Evolutionary conservation across 345 rosid genomes (phyloP).

Genomic region (Orychophragmus violaceus): DNA sequence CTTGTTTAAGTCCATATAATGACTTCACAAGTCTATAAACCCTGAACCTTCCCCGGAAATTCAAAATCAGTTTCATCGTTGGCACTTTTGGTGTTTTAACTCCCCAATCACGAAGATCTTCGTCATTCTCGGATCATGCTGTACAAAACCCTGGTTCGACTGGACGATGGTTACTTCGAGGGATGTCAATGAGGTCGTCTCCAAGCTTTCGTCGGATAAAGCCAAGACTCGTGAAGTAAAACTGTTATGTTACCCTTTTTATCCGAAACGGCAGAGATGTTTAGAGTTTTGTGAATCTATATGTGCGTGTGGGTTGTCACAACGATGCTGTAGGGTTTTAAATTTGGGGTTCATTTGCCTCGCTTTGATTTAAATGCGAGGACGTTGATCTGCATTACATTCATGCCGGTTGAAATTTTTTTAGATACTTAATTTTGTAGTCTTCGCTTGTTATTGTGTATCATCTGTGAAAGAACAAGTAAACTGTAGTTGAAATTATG

Average conservation of each 20-base stretch:
- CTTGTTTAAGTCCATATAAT: too few species aligned
- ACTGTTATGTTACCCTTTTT: background rate
- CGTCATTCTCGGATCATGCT: slow-evolving; percentile 20
- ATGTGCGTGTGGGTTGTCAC: background rate
- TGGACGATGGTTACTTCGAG: slow-evolving; percentile 47
- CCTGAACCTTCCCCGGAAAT: slow-evolving; percentile 9
- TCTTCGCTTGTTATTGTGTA: background rate
- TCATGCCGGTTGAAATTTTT: too few species aligned
- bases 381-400: background rate
- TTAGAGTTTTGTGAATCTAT: background rate
- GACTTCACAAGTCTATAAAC: slow-evolving; percentile 18
- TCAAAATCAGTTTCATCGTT: slow-evolving; percentile 6
- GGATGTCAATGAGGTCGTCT: slow-evolving; percentile 73
- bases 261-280: background rate
- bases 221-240: slow-evolving; percentile 74
- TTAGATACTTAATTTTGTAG: background rate
- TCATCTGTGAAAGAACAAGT: background rate
- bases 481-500: background rate
- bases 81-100: background rate
- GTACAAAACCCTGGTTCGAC: background rate
- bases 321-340: background rate
- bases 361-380: background rate
- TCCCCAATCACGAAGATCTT: background rate
- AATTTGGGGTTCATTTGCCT: too few species aligned
- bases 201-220: slow-evolving; percentile 89